These are phyloP conservation scores for Erythrophleum fordii DNA, from an alignment of 306 rosid genomes.

Conservation along the genomic window DNA sequence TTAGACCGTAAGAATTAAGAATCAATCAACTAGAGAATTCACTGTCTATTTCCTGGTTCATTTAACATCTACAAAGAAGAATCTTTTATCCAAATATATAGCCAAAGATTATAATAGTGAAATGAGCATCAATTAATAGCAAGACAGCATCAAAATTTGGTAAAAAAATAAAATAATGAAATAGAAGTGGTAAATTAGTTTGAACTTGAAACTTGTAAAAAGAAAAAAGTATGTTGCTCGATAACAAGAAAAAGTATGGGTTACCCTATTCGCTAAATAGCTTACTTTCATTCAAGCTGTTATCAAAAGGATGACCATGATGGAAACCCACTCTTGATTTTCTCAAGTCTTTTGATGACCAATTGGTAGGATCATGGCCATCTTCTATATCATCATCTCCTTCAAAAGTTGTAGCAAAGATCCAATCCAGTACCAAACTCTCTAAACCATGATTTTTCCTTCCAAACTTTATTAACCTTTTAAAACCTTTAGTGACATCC, in stretches of 20 bases:
- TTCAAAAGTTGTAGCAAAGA: slow-evolving; percentile 98
- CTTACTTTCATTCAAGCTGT: slow-evolving; percentile 82
- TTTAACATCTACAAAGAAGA: slow-evolving; percentile 15
- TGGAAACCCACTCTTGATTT: slow-evolving; percentile 97
- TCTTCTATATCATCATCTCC: slow-evolving; percentile 99
- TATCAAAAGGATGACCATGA: slow-evolving; percentile 81
- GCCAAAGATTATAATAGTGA: slow-evolving; percentile 12
- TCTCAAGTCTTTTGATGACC: slow-evolving; percentile 90
- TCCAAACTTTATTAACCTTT: slow-evolving; percentile 88
- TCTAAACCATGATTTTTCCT: slow-evolving; percentile 95
- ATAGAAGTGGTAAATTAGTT: background rate
- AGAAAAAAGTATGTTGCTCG: background rate
- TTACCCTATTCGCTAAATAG: slow-evolving; percentile 85
- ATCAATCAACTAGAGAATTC: slow-evolving; percentile 29
- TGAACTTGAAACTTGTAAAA: slow-evolving; percentile 3
- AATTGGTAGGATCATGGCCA: slow-evolving; percentile 82
- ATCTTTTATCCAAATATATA: background rate
- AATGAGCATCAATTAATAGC: slow-evolving; percentile 4
- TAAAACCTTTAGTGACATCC: slow-evolving; percentile 93
- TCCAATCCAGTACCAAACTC: slow-evolving; percentile 75
- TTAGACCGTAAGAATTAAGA: slow-evolving; percentile 64
- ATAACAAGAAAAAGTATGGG: slow-evolving; percentile 26
- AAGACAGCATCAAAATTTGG: slow-evolving; percentile 13
- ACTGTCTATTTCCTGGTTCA: slow-evolving; percentile 13
- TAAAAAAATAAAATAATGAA: background rate